Conservation (phyloP, 495 filamentous ascomycete species). For the Podospora pseudopauciseta region DNA sequence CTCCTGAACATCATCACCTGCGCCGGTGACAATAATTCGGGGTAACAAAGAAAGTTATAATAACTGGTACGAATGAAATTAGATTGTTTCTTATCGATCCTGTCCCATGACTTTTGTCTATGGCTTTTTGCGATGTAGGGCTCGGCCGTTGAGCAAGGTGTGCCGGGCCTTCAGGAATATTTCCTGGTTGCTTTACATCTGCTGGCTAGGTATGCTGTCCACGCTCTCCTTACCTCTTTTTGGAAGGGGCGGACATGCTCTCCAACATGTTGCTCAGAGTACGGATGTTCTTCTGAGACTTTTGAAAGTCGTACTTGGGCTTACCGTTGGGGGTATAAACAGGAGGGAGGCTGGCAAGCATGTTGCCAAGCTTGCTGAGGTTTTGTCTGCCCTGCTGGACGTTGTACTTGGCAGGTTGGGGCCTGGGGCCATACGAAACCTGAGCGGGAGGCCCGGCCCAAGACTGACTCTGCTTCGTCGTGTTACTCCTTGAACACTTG, state of each 20-base stretch:
- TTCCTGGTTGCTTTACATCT: too few relatives aligned
- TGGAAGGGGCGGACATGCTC: background rate
- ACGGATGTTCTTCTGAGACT: background rate
- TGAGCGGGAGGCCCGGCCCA: background rate
- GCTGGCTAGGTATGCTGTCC: too few relatives aligned
- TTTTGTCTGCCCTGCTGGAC: background rate
- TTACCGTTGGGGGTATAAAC: too few relatives aligned
- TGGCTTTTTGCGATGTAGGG: too few relatives aligned
- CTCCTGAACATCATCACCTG: background rate
- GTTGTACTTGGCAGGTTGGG: background rate
- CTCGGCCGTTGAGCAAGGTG: too few relatives aligned
- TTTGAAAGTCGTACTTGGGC: too few relatives aligned
- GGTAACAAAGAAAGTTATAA: background rate
- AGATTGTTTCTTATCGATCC: too few relatives aligned
- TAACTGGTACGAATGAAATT: background rate
- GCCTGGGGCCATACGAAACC: background rate
- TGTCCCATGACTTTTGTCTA: too few relatives aligned
- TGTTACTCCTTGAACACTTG: background rate
- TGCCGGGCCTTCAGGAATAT: too few relatives aligned
- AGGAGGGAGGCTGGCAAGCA: too few relatives aligned
- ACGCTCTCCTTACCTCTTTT: background rate
- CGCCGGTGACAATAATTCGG: background rate
- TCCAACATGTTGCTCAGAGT: background rate
- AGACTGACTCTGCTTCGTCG: background rate
- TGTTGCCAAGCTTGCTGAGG: background rate